Evolutionary conservation across 345 rosid species (phyloP).

Genomic region (Populus euphratica): DNA sequence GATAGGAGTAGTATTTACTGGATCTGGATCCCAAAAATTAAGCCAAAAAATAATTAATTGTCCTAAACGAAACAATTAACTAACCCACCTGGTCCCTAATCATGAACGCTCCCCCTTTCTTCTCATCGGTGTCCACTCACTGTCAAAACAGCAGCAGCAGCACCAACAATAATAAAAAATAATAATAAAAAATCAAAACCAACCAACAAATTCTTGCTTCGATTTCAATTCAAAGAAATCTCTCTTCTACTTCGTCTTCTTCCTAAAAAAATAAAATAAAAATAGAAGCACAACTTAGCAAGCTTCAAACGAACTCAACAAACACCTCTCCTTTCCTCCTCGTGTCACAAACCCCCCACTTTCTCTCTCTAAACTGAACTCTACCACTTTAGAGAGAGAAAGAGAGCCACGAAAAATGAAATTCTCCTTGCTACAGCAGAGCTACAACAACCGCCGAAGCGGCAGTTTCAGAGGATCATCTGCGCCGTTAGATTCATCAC

Average conservation of each 20-base stretch:
- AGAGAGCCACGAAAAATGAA: conserved; percentile 40
- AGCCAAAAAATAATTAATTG: background rate
- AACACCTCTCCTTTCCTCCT: background rate
- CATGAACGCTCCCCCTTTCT: conserved; percentile 3
- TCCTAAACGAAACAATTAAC: conserved; percentile 13
- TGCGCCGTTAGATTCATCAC: conserved; percentile 54
- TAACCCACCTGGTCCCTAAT: conserved; percentile 5
- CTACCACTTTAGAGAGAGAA: background rate
- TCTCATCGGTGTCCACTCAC: background rate
- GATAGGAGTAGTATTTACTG: background rate
- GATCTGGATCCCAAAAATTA: background rate
- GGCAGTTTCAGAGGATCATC: conserved; percentile 56
- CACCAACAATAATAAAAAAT: background rate
- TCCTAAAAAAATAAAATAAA: background rate
- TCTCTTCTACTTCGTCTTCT: conserved; percentile 6
- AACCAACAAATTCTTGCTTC: conserved; percentile 18
- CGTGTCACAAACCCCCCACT: background rate
- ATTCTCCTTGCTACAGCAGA: conserved; percentile 80
- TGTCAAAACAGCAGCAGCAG: background rate
- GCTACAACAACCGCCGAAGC: conserved; percentile 71
- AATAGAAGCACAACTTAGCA: background rate
- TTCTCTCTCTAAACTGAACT: background rate
- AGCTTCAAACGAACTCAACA: conserved; percentile 2
- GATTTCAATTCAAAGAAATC: conserved; percentile 31
- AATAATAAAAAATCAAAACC: background rate